A percentile compares a stretch with the other conserved stretches of the same genome.
Conservation (phyloP, 257 asterid species). For the Ajuga chamaepitys region DNA sequence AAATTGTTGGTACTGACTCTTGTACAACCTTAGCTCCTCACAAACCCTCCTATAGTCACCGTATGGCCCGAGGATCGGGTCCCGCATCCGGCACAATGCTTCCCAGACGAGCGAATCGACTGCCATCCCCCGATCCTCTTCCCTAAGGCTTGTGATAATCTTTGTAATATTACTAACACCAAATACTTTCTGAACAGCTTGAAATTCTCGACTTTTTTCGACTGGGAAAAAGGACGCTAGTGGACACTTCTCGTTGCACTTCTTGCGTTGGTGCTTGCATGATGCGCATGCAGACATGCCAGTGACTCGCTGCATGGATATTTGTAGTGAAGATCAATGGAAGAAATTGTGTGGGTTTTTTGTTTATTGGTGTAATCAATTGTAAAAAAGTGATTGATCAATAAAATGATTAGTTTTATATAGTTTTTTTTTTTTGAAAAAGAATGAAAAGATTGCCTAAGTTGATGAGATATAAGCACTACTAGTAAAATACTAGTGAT, state of each 20-base stretch:
- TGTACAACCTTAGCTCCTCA: constrained; percentile 58
- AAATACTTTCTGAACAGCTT: constrained; percentile 71
- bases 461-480: constrained; percentile 6
- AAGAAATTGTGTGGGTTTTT: background rate
- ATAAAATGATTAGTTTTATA: constrained; percentile 10
- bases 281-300: constrained; percentile 70
- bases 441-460: constrained; percentile 48
- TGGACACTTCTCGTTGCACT: constrained; percentile 62
- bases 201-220: constrained; percentile 46
- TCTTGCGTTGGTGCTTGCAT: constrained; percentile 95
- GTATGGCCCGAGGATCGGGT: constrained; percentile 54
- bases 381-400: background rate
- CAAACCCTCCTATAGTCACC: constrained; percentile 50
- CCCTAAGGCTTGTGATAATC: constrained; percentile 34
- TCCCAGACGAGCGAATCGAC: constrained; percentile 81
- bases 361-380: background rate
- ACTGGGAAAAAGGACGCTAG: constrained; percentile 73
- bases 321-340: background rate
- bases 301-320: constrained; percentile 31
- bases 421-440: background rate
- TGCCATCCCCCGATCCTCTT: constrained; percentile 45
- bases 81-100: constrained; percentile 58
- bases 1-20: constrained; percentile 33
- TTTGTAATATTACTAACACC: constrained; percentile 77
- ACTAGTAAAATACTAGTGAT: constrained; percentile 26